Percentiles rank a stretch among this genome's conserved stretches.
Evolutionary conservation across 345 rosid genomes (phyloP).

Genomic region (Firmiana major): DNA sequence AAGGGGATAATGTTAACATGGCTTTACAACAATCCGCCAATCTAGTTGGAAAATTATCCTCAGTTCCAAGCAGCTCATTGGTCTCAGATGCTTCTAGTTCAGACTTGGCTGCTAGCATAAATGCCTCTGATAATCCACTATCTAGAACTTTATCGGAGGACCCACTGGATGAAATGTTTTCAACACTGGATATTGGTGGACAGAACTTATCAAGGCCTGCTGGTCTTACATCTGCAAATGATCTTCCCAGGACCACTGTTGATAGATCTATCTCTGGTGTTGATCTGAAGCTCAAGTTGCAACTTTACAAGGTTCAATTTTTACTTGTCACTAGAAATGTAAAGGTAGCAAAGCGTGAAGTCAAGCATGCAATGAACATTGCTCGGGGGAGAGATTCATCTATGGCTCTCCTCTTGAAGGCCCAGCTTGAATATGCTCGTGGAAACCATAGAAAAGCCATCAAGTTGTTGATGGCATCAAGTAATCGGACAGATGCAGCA

Average conservation of each 20-base stretch:
- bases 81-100: slow-evolving; percentile 56
- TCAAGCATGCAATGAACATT: slow-evolving; percentile 90
- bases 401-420: slow-evolving; percentile 82
- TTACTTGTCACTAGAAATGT: slow-evolving; percentile 83
- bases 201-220: slow-evolving; percentile 53
- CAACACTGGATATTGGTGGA: slow-evolving; percentile 59
- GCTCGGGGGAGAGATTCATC: slow-evolving; percentile 89
- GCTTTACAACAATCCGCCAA: slow-evolving; percentile 53
- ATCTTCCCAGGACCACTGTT: slow-evolving; percentile 50
- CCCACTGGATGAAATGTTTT: slow-evolving; percentile 65
- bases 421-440: slow-evolving; percentile 96
- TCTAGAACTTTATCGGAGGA: slow-evolving; percentile 80
- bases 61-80: slow-evolving; percentile 59
- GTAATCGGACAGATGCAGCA: slow-evolving; percentile 65
- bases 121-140: slow-evolving; percentile 61
- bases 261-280: slow-evolving; percentile 53
- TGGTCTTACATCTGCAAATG: slow-evolving; percentile 50
- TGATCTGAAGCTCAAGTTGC: slow-evolving; percentile 90
- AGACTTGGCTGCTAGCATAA: slow-evolving; percentile 49
- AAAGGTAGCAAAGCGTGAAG: slow-evolving; percentile 94
- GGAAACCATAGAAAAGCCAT: slow-evolving; percentile 92
- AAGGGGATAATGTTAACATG: slow-evolving; percentile 57
- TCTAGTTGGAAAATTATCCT: slow-evolving; percentile 57
- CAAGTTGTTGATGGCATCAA: slow-evolving; percentile 79
- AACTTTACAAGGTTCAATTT: slow-evolving; percentile 86